Conservation (phyloP, 306 rosid genomes). For the Quercus dentata region DNA sequence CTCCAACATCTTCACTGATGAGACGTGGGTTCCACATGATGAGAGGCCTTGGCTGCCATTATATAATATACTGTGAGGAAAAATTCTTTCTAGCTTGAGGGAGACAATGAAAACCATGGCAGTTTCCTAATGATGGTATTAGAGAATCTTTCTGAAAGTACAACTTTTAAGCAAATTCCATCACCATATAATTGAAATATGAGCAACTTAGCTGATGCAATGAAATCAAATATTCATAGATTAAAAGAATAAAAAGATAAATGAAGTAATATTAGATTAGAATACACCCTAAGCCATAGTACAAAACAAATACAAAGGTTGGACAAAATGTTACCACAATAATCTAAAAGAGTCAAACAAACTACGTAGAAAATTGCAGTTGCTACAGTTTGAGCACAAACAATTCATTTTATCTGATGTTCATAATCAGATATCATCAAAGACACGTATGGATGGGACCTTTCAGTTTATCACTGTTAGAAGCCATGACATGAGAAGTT, state of each 20-base stretch:
- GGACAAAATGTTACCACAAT: background rate
- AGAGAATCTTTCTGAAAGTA: background rate
- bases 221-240: background rate
- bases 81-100: background rate
- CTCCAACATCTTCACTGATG: constrained; percentile 92
- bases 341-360: background rate
- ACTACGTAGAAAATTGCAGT: background rate
- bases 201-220: background rate
- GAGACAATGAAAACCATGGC: background rate
- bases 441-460: background rate
- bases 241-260: background rate
- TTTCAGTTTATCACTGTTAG: background rate
- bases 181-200: background rate
- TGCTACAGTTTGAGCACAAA: background rate
- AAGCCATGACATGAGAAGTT: background rate
- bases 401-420: background rate
- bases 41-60: constrained; percentile 84
- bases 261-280: background rate
- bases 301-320: background rate
- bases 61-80: background rate
- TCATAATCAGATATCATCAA: background rate
- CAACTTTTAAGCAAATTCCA: background rate
- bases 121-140: background rate
- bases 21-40: constrained; percentile 98
- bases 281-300: background rate